Conservation (phyloP, 1,284 basidiomycete species). For the Omphalotus olearius region DNA sequence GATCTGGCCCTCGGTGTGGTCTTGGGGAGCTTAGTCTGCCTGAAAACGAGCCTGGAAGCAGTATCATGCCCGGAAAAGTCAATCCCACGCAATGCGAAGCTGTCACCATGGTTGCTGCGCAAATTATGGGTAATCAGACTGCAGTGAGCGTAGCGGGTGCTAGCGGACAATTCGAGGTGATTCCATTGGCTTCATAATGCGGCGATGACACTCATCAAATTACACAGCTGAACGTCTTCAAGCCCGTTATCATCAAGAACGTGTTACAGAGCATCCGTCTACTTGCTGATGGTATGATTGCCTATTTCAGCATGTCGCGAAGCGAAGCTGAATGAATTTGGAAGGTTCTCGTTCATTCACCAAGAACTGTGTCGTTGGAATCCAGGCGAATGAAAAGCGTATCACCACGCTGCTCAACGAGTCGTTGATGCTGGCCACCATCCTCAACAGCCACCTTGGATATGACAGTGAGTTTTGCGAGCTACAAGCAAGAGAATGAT, state of each 20-base stretch:
- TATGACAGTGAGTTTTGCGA: conserved; percentile 79
- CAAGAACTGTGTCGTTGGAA: conserved; percentile 95
- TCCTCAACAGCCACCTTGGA: conserved; percentile 89
- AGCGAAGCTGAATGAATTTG: conserved; percentile 7
- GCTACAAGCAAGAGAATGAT: conserved; percentile 13
- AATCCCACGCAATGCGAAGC: conserved; percentile 99
- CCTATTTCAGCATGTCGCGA: conserved; percentile 5
- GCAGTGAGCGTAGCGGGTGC: conserved; percentile 91
- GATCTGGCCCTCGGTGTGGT: conserved; percentile 96
- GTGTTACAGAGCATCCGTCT: conserved; percentile 94
- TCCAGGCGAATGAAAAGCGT: conserved; percentile 92
- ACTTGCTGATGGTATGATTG: conserved; percentile 76
- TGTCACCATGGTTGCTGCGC: conserved; percentile 97
- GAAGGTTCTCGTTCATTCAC: conserved; percentile 87
- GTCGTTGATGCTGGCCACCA: conserved; percentile 94
- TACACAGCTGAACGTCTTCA: conserved; percentile 92
- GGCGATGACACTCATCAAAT: conserved; percentile 3
- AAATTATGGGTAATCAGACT: conserved; percentile 98
- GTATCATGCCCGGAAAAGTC: conserved; percentile 99
- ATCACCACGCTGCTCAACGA: conserved; percentile 91
- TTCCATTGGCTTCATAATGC: conserved; percentile 5
- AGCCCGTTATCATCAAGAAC: conserved; percentile 98
- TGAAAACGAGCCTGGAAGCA: conserved; percentile 99
- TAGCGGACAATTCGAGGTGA: conserved; percentile 94
- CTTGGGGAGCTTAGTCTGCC: conserved; percentile 93